Conservation (phyloP, 176 grass and related monocot genomes). For the Poa pratensis region DNA sequence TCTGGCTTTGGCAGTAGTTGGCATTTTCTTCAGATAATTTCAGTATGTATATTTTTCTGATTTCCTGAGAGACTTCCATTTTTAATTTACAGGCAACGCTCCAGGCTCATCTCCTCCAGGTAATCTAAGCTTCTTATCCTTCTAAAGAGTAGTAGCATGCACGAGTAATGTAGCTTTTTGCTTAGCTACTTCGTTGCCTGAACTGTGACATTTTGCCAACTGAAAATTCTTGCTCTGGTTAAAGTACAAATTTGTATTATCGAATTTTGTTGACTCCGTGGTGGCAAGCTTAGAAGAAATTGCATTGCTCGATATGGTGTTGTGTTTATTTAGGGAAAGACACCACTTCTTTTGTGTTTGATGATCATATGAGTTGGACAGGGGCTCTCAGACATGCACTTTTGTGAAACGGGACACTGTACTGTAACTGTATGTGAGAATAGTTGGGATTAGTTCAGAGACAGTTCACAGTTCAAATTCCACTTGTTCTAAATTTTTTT, state of each 20-base stretch:
- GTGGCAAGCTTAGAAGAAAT: neutral
- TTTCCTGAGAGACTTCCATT: conserved; percentile 32
- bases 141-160: conserved; percentile 11
- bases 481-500: neutral
- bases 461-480: neutral
- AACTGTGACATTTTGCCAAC: neutral
- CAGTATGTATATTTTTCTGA: neutral
- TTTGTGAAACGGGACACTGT: neutral
- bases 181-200: neutral
- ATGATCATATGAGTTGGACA: neutral
- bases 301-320: neutral
- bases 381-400: neutral
- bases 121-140: conserved; percentile 6
- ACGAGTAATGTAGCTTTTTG: neutral
- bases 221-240: neutral
- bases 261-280: neutral
- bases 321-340: neutral
- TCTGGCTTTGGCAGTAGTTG: neutral
- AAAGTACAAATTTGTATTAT: too few species aligned
- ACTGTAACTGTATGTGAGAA: neutral
- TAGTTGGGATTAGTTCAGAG: neutral
- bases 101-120: conserved; percentile 48
- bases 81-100: conserved; percentile 35
- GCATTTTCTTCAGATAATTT: conserved; percentile 27
- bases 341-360: neutral